A percentile compares a stretch with the other conserved stretches of the same genome.
Evolutionary conservation across 2,329 filamentous ascomycete genomes (phyloP).

Genomic region (Ceratocystis lukuohia): DNA sequence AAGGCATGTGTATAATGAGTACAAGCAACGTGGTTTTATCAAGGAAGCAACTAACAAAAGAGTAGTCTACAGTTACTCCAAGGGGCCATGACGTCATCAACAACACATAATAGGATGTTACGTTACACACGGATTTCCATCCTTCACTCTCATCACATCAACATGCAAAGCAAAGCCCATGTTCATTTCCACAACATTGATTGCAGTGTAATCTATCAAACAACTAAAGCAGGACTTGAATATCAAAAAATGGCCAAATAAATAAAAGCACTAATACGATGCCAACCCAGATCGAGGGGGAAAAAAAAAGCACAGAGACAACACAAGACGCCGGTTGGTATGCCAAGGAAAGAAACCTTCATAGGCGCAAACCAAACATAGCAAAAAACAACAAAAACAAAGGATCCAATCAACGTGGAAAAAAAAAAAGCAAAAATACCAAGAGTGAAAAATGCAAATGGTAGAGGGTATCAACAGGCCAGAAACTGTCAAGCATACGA

Average conservation of each 20-base stretch:
- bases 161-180: not conserved
- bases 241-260: not conserved
- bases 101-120: not conserved
- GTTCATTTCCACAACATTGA: not conserved
- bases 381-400: too few relatives aligned
- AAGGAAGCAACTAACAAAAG: too few relatives aligned
- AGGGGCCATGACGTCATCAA: too few relatives aligned
- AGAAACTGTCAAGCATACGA: not conserved
- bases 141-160: not conserved
- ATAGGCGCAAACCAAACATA: too few relatives aligned
- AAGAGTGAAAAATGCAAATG: too few relatives aligned
- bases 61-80: too few relatives aligned
- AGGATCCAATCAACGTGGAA: not conserved
- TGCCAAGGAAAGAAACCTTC: too few relatives aligned
- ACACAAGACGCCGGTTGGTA: too few relatives aligned
- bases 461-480: slow-evolving; percentile 14
- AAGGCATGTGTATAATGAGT: too few relatives aligned
- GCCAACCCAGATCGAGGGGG: not conserved
- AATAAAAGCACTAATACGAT: not conserved
- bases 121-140: not conserved
- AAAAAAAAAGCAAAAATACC: not conserved
- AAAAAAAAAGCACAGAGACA: not conserved
- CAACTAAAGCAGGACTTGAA: not conserved
- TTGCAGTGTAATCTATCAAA: slow-evolving; percentile 2
- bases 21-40: too few relatives aligned